Percentiles rank a stretch among this genome's conserved stretches.
phyloP scores from a whole-genome alignment of 805 yeast genomes.

The Pichia scutulata region DNA sequence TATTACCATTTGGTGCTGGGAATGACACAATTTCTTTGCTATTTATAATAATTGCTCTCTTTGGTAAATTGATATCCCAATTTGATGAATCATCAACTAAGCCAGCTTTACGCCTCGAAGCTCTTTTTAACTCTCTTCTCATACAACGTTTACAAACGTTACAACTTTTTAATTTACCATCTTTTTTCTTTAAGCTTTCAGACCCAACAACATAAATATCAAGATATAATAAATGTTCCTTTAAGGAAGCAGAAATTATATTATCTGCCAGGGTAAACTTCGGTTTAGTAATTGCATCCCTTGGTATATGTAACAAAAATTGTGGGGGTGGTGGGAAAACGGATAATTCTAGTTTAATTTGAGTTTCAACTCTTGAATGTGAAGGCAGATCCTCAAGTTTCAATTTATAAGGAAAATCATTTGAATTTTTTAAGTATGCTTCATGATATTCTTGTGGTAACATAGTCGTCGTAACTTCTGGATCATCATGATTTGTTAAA shows the following conservation, averaged over 20 bases:
- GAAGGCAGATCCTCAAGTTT: constrained; percentile 59
- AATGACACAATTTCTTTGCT: constrained; percentile 80
- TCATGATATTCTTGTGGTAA: constrained; percentile 26
- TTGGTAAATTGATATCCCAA: constrained; percentile 67
- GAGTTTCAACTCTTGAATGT: constrained; percentile 91
- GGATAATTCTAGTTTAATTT: constrained; percentile 66
- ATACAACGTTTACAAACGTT: constrained; percentile 84
- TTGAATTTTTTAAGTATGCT: constrained; percentile 11
- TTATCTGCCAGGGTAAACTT: constrained; percentile 58
- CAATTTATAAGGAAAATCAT: constrained; percentile 40
- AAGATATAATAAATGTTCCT: constrained; percentile 51
- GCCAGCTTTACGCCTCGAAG: constrained; percentile 84
- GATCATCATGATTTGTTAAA: constrained; percentile 12
- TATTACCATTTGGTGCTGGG: constrained; percentile 43
- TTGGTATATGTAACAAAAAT: constrained; percentile 67
- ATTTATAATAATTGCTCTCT: constrained; percentile 84
- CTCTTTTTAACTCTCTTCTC: constrained; percentile 88
- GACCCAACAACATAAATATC: constrained; percentile 67
- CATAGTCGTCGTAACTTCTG: constrained; percentile 21
- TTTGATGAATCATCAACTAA: constrained; percentile 62
- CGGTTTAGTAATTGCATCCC: constrained; percentile 82
- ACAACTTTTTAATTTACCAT: constrained; percentile 35
- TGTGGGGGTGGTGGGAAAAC: constrained; percentile 75
- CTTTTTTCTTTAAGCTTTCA: constrained; percentile 10
- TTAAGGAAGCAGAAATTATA: constrained; percentile 40